Base-by-base conservation (phyloP, 257 asterid species). In the Marsdenia floribunda region DNA sequence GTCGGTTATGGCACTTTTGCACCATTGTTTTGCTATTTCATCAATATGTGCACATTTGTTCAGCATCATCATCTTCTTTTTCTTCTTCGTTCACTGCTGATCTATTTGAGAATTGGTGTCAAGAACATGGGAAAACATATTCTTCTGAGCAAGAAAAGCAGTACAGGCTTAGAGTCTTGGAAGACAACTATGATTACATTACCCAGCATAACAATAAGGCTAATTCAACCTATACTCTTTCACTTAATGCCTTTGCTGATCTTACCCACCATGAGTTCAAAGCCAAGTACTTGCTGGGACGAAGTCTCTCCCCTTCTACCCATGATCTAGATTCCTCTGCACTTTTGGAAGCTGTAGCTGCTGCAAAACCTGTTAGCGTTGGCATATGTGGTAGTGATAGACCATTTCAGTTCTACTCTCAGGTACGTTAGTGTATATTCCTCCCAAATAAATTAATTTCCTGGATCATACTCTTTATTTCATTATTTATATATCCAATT, bases 71-170 rank as follows among this genome's bases (percentile, higher is more conserved):
- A 44, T 44, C 49, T 0, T 8, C 49, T 44, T 8, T 11, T 44
- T 44, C 49, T 44, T 44, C 12, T 44, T 8, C 49, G 10, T 1
- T 1, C 1, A 3, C 42, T 38, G 42, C 1, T 7, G 2, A 44
- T 44, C 49, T 44, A 44, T 44, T 44, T 44, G 49, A 44, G 12
- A 44, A 7, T 6, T 44, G 49, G 49, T 6, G 49, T 80, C 29
- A 80, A 70, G 83, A 88, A 72, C 38, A 90, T 64, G 96, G 91
- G 0, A 92, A 84, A 68, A 66, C 86, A 5, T 92, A 94, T 89
- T 33, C 81, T 64, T 88, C 96, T 6, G 89, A 85, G 58, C 88
- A 90, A 79, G 99, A 95, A 73, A 89, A 70, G 75, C 82, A 79
- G 85, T 72, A 78, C 16, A 83, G 97, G 14, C 79, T 89, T 73